phyloP scores from a whole-genome alignment of 331 rosid genomes.

The Rosa hybrid region DNA sequence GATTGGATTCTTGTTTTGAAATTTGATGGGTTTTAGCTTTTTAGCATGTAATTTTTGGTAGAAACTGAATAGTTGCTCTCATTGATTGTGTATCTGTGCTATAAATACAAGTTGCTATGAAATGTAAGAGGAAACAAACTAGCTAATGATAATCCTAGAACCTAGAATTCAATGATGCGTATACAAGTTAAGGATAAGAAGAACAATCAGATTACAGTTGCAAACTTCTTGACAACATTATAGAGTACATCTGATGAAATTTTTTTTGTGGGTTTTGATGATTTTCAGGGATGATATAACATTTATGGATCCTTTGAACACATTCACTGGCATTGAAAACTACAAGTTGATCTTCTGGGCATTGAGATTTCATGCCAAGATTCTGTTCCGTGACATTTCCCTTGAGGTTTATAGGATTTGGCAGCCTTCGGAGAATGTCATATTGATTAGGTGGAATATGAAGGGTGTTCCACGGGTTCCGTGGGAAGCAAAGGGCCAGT shows the following conservation, averaged over 20 bases:
- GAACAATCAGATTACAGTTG: neutral
- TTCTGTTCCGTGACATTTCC: slow-evolving; percentile 75
- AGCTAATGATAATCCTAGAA: neutral
- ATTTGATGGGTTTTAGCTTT: neutral
- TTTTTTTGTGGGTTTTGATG: slow-evolving; percentile 27
- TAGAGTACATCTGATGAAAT: neutral
- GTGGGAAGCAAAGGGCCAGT: slow-evolving; percentile 89
- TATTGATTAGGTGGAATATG: slow-evolving; percentile 84
- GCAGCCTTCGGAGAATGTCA: slow-evolving; percentile 95
- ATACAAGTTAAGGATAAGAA: neutral
- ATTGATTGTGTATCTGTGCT: neutral
- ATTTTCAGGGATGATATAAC: slow-evolving; percentile 84
- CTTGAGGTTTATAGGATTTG: slow-evolving; percentile 79
- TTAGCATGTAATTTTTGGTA: neutral
- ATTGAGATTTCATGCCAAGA: slow-evolving; percentile 75
- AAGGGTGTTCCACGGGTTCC: slow-evolving; percentile 93
- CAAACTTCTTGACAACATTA: neutral
- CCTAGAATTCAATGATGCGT: neutral
- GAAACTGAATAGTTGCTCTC: neutral
- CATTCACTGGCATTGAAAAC: slow-evolving; percentile 79
- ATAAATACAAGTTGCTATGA: neutral
- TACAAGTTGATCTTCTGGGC: slow-evolving; percentile 97
- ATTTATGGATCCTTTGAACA: slow-evolving; percentile 78
- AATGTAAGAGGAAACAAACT: neutral
- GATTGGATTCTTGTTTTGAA: neutral